phyloP scores from a whole-genome alignment of 148 eudicot species.

The Rhododendron williamsianum region DNA sequence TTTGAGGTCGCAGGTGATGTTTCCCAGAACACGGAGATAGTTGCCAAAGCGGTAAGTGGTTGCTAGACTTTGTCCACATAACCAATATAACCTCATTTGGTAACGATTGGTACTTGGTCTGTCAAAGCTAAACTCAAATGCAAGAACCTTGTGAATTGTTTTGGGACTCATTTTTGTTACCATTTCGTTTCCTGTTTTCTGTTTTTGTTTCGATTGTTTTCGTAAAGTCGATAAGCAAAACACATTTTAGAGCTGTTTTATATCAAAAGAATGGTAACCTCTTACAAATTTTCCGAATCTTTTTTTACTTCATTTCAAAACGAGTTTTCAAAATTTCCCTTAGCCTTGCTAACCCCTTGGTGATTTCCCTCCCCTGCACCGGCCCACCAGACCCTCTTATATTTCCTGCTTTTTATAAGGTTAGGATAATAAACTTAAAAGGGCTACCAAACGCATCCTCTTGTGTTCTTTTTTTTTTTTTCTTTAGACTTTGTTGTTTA shows the following conservation, averaged over 20 bases:
- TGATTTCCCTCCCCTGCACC: no score
- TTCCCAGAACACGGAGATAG: conserved; percentile 54
- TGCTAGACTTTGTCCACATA: neutral
- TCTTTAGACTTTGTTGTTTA: neutral
- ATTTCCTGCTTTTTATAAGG: no score
- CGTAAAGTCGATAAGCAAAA: no score
- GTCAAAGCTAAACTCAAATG: neutral
- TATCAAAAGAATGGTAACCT: no score
- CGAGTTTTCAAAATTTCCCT: neutral
- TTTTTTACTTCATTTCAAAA: neutral
- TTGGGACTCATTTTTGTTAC: neutral
- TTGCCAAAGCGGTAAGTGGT: conserved; percentile 80
- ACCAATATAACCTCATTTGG: neutral
- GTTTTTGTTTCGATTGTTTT: no score
- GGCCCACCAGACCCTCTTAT: no score
- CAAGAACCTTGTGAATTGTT: neutral
- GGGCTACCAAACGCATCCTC: no score
- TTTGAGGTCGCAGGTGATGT: conserved; percentile 67
- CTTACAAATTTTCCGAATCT: no score
- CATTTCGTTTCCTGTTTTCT: neutral
- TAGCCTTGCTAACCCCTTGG: no score
- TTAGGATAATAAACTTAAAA: no score
- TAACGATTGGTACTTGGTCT: neutral
- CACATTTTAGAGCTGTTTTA: neutral
- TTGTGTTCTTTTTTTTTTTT: no score